Evolutionary conservation across 2,329 filamentous ascomycete species (phyloP).

Genomic region (Phaeosphaeria sp.): DNA sequence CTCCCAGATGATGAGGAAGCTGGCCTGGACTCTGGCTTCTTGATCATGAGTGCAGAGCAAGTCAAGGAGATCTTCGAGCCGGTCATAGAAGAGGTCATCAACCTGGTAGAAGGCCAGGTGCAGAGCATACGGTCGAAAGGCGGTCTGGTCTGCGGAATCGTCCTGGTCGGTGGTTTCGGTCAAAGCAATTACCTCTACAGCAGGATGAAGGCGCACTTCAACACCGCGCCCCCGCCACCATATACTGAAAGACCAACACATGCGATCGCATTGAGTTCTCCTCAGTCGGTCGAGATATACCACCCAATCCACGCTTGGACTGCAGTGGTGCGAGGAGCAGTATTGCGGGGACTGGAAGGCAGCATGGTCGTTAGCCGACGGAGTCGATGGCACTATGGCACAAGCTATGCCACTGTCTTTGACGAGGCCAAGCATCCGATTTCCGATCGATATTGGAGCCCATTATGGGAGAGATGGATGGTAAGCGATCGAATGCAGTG

Average conservation of each 20-base stretch:
- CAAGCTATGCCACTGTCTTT: constrained; percentile 81
- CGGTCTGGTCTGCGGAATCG: constrained; percentile 66
- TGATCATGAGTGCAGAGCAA: constrained; percentile 73
- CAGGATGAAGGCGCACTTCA: constrained; percentile 73
- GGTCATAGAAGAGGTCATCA: constrained; percentile 65
- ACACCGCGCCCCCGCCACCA: constrained; percentile 57
- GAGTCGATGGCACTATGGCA: constrained; percentile 79
- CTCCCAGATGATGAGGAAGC: constrained; percentile 77
- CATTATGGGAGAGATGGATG: constrained; percentile 83
- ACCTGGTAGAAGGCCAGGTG: constrained; percentile 54
- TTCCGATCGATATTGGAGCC: constrained; percentile 78
- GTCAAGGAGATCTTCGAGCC: constrained; percentile 79
- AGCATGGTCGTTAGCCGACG: constrained; percentile 80
- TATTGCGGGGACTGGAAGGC: constrained; percentile 76
- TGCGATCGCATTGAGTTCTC: constrained; percentile 58
- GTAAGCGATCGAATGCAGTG: constrained; percentile 84
- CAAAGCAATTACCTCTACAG: constrained; percentile 78
- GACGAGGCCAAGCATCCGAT: constrained; percentile 77
- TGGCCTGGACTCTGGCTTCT: constrained; percentile 76
- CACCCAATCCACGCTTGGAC: constrained; percentile 85
- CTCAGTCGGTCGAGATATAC: constrained; percentile 75
- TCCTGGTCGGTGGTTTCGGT: constrained; percentile 82
- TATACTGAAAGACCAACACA: constrained; percentile 76
- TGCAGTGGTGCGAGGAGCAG: constrained; percentile 78
- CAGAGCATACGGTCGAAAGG: constrained; percentile 47